A percentile compares a stretch with the other conserved stretches of the same genome.
Conservation (phyloP, 306 rosid species). For the Corylus heterophylla region DNA sequence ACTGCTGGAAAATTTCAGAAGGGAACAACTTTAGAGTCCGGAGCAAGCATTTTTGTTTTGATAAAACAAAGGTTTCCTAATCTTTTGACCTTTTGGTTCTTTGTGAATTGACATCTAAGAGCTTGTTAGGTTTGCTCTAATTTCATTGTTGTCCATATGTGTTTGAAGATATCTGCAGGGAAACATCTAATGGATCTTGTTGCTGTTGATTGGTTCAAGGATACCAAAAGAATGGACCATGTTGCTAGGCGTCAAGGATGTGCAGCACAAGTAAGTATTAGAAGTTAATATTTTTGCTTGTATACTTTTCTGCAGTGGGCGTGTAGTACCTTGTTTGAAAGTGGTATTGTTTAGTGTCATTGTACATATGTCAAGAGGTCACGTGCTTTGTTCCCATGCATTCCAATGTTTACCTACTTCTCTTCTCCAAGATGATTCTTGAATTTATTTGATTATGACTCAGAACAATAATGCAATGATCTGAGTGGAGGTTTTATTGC, state of each 20-base stretch:
- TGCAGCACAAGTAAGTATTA: constrained; percentile 82
- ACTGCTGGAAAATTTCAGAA: constrained; percentile 95
- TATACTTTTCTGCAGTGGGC: neutral
- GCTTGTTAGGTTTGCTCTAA: constrained; percentile 33
- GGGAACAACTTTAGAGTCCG: constrained; percentile 96
- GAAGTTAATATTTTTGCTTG: neutral
- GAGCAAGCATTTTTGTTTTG: constrained; percentile 82
- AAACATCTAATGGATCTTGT: constrained; percentile 95
- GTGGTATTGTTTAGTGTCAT: neutral
- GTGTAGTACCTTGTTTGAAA: neutral
- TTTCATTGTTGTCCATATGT: constrained; percentile 34
- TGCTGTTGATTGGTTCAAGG: constrained; percentile 99
- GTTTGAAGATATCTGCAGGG: constrained; percentile 82
- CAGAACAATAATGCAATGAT: neutral
- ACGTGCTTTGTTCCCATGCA: neutral
- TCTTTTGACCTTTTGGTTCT: constrained; percentile 16
- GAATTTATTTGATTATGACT: no score
- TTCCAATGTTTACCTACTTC: neutral
- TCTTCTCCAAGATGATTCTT: neutral
- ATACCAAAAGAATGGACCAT: constrained; percentile 95
- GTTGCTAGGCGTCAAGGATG: constrained; percentile 93
- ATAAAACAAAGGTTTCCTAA: constrained; percentile 77
- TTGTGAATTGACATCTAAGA: constrained; percentile 11
- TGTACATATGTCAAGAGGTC: neutral
- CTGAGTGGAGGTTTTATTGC: neutral